Conservation (phyloP, 2,329 filamentous ascomycete species). For the Aureobasidium sp. region DNA sequence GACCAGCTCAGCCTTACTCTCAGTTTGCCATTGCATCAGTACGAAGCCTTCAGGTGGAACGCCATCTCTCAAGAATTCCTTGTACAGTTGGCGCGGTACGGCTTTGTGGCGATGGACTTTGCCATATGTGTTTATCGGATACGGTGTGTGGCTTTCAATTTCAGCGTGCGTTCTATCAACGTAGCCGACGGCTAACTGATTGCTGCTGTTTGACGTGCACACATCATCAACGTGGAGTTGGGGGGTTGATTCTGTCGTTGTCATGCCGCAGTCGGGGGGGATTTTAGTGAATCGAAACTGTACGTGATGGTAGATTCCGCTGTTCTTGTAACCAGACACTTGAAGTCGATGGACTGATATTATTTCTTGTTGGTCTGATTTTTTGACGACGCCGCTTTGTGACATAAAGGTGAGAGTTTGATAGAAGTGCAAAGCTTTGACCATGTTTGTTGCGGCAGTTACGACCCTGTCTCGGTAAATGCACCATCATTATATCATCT, state of each 20-base stretch:
- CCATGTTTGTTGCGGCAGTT: background rate
- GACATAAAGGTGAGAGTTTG: background rate
- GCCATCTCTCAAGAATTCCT: constrained; percentile 33
- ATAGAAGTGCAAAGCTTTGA: background rate
- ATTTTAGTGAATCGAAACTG: background rate
- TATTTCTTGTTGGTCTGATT: background rate
- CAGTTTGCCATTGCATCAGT: constrained; percentile 40
- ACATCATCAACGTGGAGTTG: constrained; percentile 28
- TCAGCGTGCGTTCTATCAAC: constrained; percentile 36
- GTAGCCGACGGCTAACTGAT: constrained; percentile 33
- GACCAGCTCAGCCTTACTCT: constrained; percentile 17
- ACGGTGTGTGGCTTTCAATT: constrained; percentile 36
- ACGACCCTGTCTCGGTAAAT: background rate
- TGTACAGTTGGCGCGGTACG: constrained; percentile 26
- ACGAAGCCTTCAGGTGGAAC: constrained; percentile 45
- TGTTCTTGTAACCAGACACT: background rate
- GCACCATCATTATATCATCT: too few relatives aligned
- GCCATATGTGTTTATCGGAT: constrained; percentile 31
- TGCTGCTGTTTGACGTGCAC: constrained; percentile 28
- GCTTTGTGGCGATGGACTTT: constrained; percentile 28
- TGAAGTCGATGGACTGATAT: background rate
- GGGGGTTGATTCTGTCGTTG: background rate
- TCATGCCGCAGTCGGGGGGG: background rate
- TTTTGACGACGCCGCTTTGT: background rate
- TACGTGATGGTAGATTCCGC: background rate